These are phyloP conservation scores for Strobilomyces confusus DNA, from an alignment of 768 basidiomycete species.

Conservation along the genomic window DNA sequence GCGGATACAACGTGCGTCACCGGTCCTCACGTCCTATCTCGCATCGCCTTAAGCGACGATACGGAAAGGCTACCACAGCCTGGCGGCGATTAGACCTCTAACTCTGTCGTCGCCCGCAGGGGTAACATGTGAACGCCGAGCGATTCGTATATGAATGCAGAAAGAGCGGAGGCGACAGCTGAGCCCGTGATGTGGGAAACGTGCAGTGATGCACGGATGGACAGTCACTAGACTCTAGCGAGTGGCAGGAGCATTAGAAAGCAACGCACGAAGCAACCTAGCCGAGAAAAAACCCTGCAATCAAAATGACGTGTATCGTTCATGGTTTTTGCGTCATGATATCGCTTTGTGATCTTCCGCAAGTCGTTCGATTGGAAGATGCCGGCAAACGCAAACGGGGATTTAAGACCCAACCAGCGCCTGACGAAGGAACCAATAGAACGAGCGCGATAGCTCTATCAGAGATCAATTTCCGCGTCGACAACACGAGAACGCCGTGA, in stretches of 20 bases:
- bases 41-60: slow-evolving; percentile 2
- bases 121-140: not conserved
- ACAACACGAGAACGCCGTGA: not conserved
- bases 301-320: no score
- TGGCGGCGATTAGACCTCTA: not conserved
- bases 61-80: not conserved
- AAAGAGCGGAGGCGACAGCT: not conserved
- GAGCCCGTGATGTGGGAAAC: no score
- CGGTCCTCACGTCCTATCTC: slow-evolving; percentile 1
- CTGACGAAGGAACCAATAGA: not conserved
- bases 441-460: not conserved
- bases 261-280: no score
- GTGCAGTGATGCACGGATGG: no score
- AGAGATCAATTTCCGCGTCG: not conserved
- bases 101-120: not conserved
- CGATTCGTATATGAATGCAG: not conserved
- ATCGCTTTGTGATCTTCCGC: not conserved
- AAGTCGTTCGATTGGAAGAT: not conserved
- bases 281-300: not conserved
- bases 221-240: not conserved
- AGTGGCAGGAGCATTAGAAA: not conserved
- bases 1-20: not conserved
- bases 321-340: not conserved
- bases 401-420: not conserved
- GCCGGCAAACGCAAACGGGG: not conserved